Base-by-base conservation (phyloP, 768 basidiomycete genomes). In the Leucocoprinus birnbaumii region DNA sequence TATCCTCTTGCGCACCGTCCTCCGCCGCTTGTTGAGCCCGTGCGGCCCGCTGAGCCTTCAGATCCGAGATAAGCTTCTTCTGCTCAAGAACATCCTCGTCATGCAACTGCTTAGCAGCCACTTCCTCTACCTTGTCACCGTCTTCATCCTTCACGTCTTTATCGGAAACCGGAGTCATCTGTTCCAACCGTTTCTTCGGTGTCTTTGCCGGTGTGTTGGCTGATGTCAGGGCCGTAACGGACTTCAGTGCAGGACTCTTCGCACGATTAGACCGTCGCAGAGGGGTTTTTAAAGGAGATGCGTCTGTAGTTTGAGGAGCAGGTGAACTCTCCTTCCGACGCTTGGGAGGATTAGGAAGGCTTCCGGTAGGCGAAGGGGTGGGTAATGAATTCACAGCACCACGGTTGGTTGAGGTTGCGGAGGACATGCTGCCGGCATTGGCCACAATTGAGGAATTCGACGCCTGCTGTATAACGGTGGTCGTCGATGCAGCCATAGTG, bases 11-110 rank as follows among this genome's bases (percentile, higher is more conserved):
- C 14, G 55, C 60, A 31, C 57, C 59, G n/a, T 66, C 61, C 14
- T 63, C 53, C 61, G 69, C 41, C 62, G 62, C 56, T 51, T 44
- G 26, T 31, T 35, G 19, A 31, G 40, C 25, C 26, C 51, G 16
- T 27, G 65, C 70, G 8, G 79, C 80, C 18, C 86, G 75, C 67
- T 87, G 77, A 1, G 80, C 80, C 63, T 89, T 91, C 58, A 95
- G 68, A 49, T 80, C 77, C 38, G 81, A 78, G 48, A 94, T 90
- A 64, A 95, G 68, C 62, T 83, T 84, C 68, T 83, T 83, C 70
- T 93, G 89, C 63, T 92, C 90, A 27, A 74, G 75, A 41, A 95
- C 78, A 66, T 93, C 91, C 61, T 86, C 76, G 37, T 82, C 75
- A 5, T 78, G 80, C 65, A 89, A 77, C 62, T 85, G 82, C 19